Evolutionary conservation across 805 yeast genomes (phyloP).

Genomic region (Jamesozyma jinghongensis): DNA sequence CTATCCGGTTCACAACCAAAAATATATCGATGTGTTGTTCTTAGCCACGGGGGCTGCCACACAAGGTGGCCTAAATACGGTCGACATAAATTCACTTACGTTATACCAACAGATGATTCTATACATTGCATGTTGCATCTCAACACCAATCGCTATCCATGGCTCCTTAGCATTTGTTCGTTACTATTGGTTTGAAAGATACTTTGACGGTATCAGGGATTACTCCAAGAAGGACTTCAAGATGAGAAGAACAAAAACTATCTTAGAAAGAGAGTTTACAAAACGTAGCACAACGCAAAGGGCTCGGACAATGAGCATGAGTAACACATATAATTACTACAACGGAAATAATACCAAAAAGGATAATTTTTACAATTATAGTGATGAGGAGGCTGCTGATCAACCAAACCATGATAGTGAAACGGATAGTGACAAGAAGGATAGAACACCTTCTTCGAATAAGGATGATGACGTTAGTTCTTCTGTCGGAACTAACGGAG

Average conservation of each 20-base stretch:
- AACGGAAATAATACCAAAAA: neutral
- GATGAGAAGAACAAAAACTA: constrained; percentile 59
- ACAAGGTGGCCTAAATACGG: constrained; percentile 86
- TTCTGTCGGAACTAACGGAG: no score
- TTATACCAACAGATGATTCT: constrained; percentile 75
- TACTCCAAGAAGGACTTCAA: constrained; percentile 69
- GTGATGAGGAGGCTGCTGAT: neutral
- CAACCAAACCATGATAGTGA: no score
- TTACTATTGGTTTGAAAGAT: constrained; percentile 80
- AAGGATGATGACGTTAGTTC: constrained; percentile 2
- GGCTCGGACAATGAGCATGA: constrained; percentile 1
- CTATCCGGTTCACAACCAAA: constrained; percentile 58
- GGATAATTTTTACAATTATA: neutral
- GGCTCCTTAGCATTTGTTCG: constrained; percentile 68
- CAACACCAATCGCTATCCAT: constrained; percentile 87
- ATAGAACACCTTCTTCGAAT: no score
- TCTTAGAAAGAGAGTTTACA: constrained; percentile 27
- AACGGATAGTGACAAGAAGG: no score
- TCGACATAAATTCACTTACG: constrained; percentile 52
- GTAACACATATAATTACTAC: neutral
- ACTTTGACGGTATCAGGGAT: constrained; percentile 72
- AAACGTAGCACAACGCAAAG: constrained; percentile 14
- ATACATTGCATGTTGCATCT: constrained; percentile 50
- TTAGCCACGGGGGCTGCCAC: constrained; percentile 70
- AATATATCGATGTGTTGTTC: constrained; percentile 74